Evolutionary conservation across 1,284 basidiomycete genomes (phyloP).

Genomic region (Boletus mariae): DNA sequence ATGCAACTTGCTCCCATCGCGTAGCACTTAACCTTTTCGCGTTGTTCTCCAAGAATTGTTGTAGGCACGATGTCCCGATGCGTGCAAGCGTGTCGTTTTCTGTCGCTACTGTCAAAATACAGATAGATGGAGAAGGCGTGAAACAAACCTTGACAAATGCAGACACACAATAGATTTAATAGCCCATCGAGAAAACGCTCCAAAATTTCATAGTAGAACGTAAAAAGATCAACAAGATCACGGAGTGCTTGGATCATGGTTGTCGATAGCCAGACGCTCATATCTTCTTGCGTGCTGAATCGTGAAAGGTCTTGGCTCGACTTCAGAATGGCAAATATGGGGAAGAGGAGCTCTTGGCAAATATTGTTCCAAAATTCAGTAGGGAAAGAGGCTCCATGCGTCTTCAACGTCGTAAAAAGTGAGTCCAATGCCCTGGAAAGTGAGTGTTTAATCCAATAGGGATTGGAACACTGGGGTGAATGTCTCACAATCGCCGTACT

Average conservation of each 20-base stretch:
- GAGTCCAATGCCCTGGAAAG: constrained; percentile 84
- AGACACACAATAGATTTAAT: constrained; percentile 90
- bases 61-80: constrained; percentile 97
- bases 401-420: constrained; percentile 91
- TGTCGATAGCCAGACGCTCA: constrained; percentile 99
- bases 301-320: constrained; percentile 87
- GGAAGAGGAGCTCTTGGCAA: constrained; percentile 95
- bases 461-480: neutral
- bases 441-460: constrained; percentile 6
- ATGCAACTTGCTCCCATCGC: constrained; percentile 91
- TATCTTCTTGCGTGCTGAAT: constrained; percentile 96
- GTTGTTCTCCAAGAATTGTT: constrained; percentile 94
- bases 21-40: constrained; percentile 81
- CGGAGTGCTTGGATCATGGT: constrained; percentile 99
- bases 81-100: constrained; percentile 98
- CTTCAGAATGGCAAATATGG: constrained; percentile 95
- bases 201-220: constrained; percentile 91
- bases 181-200: constrained; percentile 90
- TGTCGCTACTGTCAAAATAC: constrained; percentile 34
- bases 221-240: constrained; percentile 94
- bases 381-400: constrained; percentile 83
- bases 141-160: constrained; percentile 94
- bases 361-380: constrained; percentile 98
- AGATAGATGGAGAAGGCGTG: neutral
- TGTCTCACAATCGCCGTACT: constrained; percentile 86